phyloP scores from a whole-genome alignment of 75 land plant genomes.

The Pinus taeda region DNA sequence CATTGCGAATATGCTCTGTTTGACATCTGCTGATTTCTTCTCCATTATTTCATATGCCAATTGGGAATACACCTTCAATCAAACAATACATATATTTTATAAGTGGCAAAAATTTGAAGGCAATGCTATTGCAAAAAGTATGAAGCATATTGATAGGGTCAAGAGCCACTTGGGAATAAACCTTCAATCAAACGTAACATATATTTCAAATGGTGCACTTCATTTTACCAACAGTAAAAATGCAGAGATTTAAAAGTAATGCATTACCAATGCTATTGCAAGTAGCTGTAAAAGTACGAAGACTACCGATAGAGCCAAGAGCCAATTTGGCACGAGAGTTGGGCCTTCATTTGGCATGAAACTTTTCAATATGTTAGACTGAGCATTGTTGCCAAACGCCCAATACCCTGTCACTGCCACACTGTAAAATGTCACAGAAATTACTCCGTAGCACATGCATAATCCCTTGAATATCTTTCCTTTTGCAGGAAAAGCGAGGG shows the following conservation, averaged over 20 bases:
- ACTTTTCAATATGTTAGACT: slow-evolving; percentile 67
- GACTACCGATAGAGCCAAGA: slow-evolving; percentile 36
- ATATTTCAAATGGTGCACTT: too few relatives aligned
- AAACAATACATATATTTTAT: too few relatives aligned
- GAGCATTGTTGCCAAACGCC: slow-evolving; percentile 73
- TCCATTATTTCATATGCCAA: slow-evolving; percentile 91
- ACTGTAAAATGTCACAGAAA: slow-evolving; percentile 67
- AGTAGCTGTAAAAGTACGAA: slow-evolving; percentile 73
- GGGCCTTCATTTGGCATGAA: slow-evolving; percentile 59
- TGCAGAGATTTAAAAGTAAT: too few relatives aligned
- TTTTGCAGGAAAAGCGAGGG: slow-evolving; percentile 30
- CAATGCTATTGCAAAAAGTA: slow-evolving; percentile 75
- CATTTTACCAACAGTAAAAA: too few relatives aligned
- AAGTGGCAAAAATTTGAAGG: not conserved
- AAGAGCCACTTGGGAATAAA: slow-evolving; percentile 1
- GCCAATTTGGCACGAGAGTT: slow-evolving; percentile 70
- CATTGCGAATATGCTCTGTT: slow-evolving; percentile 53
- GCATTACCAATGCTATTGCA: slow-evolving; percentile 52
- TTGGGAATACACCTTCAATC: slow-evolving; percentile 83
- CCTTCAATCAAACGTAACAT: too few relatives aligned
- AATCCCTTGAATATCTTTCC: slow-evolving; percentile 95
- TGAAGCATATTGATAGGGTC: slow-evolving; percentile 49
- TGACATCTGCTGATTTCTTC: slow-evolving; percentile 61
- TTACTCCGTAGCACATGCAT: slow-evolving; percentile 66
- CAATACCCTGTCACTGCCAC: slow-evolving; percentile 79